Evolutionary conservation across 345 rosid species (phyloP), one percentile per base, ranked within the genome.

Genomic region (Lepidium africanum): DNA sequence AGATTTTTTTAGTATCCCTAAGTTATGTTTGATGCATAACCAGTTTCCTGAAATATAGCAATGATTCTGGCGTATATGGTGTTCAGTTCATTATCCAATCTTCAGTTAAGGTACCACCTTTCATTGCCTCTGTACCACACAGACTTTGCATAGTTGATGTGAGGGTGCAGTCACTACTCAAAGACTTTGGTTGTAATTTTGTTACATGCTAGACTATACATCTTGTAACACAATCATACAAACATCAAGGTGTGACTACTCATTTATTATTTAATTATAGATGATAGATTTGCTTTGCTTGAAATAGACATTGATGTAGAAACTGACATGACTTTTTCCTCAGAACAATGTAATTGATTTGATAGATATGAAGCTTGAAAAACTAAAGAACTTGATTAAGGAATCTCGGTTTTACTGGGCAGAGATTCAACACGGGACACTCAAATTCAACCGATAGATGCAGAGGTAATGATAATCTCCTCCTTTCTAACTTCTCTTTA

Each of bases 351-450:
- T 83, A 54, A 80, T 80, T 76, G 81, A 89, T 52, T 79, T 90
- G 82, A 88, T 92, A 40, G 96, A 92, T 50, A 78, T 81, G 93
- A 92, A 90, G 78, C 96, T 92, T 9, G 98, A 92, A 73, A 92
- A 88, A 76, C 88, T 81, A 82, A 92, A 92, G 79, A 90, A 92
- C 77, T 77, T 88, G 58, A 38, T 71, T n/a, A 96, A 92, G 72
- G 98, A 92, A 83, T 85, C 87, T 21, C 19, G 60, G 71, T 90
- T 85, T 76, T 85, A 76, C 85, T 92, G 93, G 90, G 59, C 27
- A 40, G 92, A 88, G 76, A 85, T 90, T 54, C 70, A 61, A 19
- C 60, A 62, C 12, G 91, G 96, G 9, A 86, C 90, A 50, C 78
- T 88, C 73, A 92, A 81, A 58, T 90, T 92, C 65, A 90, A 85